Base-by-base conservation (phyloP, 352 stramenopile genomes). In the Globisporangium uncinulatum region DNA sequence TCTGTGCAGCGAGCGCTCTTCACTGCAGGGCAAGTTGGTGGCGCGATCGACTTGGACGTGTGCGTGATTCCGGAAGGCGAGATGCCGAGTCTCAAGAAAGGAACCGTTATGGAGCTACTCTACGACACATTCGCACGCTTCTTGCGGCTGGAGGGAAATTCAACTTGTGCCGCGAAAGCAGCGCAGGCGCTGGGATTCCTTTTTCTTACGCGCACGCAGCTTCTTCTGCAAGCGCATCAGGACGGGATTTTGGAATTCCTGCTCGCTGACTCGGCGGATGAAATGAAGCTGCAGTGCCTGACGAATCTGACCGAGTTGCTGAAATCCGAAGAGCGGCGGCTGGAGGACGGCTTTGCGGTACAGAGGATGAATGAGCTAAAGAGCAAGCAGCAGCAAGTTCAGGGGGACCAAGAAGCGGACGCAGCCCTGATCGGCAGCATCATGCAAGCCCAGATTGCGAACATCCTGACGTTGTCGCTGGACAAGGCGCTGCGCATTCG, bases 371-470 rank as follows among this genome's bases (percentile, higher is more conserved):
- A 75, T 48, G 62, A 60, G n/a, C 70, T 72, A 50, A 90, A 81
- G 52, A 86, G 68, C 37, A 92, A 87, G 54, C 71, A 84, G 41
- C 64, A 86, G 8, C 82, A 93, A 64, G 77, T 95, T 21, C 77
- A 87, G 64, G 83, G 86, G n/a, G 86, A 95, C 44, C 86, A 94
- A 62, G 83, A 94, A 73, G 82, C 79, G 14, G 83, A 93, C 34
- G 82, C 82, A 19, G 86, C 82, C 7, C 70, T 94, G n/a, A 93
- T 95, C 43, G 86, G 84, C 31, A 84, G 84, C 32, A 75, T 95
- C 13, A 93, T 94, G 83, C 83, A 94, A 61, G 84, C 73, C n/a
- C 80, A 95, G 42, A 62, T 95, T 13, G 50, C 51, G 11, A 85
- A 89, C 39, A 67, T 92, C 11, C 62, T 94, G 55, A 20, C 48